Evolutionary conservation across 257 asterid genomes (phyloP).

Genomic region (Lycium ferocissimum): DNA sequence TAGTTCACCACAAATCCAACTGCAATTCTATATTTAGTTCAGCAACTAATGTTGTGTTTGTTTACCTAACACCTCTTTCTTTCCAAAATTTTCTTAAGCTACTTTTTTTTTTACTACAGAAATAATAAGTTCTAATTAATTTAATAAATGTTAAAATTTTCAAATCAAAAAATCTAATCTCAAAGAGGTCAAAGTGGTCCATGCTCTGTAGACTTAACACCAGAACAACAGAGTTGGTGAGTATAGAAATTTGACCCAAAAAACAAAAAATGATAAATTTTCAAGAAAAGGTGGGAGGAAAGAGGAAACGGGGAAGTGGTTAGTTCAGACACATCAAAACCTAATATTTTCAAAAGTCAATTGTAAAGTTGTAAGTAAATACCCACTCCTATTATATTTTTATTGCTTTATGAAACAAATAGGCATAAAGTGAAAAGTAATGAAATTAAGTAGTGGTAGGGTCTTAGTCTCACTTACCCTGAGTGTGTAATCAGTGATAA

Average conservation of each 20-base stretch:
- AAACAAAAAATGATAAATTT: background rate
- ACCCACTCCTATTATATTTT: background rate
- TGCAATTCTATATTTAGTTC: background rate
- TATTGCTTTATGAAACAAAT: background rate
- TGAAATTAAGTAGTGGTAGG: constrained; percentile 18
- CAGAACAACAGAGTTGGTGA: constrained; percentile 35
- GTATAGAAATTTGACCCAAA: constrained; percentile 35
- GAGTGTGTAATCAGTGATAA: constrained; percentile 64
- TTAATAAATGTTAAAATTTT: background rate
- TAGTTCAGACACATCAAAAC: constrained; percentile 21
- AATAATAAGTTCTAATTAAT: background rate
- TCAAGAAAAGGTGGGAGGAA: background rate
- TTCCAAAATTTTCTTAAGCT: background rate
- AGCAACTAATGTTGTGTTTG: constrained; percentile 14
- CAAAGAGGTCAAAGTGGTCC: background rate
- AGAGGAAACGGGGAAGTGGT: background rate
- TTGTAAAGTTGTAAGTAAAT: background rate
- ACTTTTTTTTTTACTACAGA: background rate
- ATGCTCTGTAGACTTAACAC: background rate
- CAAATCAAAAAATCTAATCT: background rate
- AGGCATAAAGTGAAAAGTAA: background rate
- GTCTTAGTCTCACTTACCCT: constrained; percentile 47
- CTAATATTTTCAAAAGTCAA: constrained; percentile 4
- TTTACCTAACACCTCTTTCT: background rate
- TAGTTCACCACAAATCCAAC: background rate